Conservation (phyloP, 1,139 yeast species). For the Hyphopichia burtonii region DNA sequence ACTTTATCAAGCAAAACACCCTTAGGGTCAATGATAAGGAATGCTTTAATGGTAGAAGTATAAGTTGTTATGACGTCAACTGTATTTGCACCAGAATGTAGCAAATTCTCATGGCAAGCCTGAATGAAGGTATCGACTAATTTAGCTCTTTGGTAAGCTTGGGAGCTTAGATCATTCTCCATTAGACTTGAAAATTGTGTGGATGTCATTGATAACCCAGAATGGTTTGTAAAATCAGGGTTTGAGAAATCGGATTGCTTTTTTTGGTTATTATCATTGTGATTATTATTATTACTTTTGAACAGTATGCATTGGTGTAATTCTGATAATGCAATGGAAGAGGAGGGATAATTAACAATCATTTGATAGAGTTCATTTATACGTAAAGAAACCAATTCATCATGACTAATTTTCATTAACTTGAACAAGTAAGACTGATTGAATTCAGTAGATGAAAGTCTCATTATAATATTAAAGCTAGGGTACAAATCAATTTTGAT, state of each 20-base stretch:
- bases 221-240: background rate
- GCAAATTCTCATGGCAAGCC: slow-evolving; percentile 48
- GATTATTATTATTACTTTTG: slow-evolving; percentile 11
- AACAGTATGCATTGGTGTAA: slow-evolving; percentile 49
- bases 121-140: slow-evolving; percentile 57
- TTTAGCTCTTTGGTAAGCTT: slow-evolving; percentile 44
- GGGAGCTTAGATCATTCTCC: slow-evolving; percentile 19
- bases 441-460: slow-evolving; percentile 15
- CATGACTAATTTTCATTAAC: slow-evolving; percentile 39
- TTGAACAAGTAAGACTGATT: slow-evolving; percentile 23
- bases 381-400: slow-evolving; percentile 51
- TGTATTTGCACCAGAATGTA: slow-evolving; percentile 86
- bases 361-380: slow-evolving; percentile 66
- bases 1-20: slow-evolving; percentile 82
- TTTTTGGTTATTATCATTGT: background rate
- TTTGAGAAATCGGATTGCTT: background rate
- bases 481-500: slow-evolving; percentile 40
- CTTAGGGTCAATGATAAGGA: slow-evolving; percentile 78
- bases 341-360: slow-evolving; percentile 56
- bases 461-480: slow-evolving; percentile 27
- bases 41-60: slow-evolving; percentile 69
- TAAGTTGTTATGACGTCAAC: slow-evolving; percentile 69
- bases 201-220: background rate
- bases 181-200: background rate
- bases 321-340: slow-evolving; percentile 63